Evolutionary conservation across 495 filamentous ascomycete species (phyloP), one percentile per base, ranked within the genome.

Genomic region (Penicillium odoratum): DNA sequence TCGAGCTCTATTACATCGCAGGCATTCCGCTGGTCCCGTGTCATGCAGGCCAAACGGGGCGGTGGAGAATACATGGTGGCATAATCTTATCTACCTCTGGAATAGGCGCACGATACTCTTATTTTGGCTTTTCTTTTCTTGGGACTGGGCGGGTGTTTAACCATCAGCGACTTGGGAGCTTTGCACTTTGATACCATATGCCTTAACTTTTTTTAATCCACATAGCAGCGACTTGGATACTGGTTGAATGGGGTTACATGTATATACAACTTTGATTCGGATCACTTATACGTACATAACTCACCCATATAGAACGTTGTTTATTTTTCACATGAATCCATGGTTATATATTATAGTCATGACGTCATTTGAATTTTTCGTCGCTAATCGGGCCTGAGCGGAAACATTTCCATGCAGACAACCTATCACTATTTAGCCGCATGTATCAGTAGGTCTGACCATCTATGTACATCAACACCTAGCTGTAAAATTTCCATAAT

Each of bases 51-150:
- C 16, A 75, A 77, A 62, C 82, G 87, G 40, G 80, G 83, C 4
- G 90, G 90, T 52, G 90, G 89, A 26, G 91, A 96, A 76, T 94
- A 91, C 75, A 92, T 94, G 72, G 89, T 93, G 72, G 88, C 93
- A 62, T 96, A 59, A 59, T 30, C 3, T 1, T 40, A 3, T n/a
- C 21, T 5, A 25, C 7, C 13, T 28, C 2, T 21, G 21, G 21
- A 28, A 15, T 53, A 26, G 13, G 11, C 30, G 10, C 13, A 44
- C 16, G 29, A 4, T 15, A n/a, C 28, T 54, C 7, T 55, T 28
- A 47, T 50, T 28, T 16, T 56, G 43, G 25, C 15, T 48, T 16
- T 26, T 5, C 26, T 53, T 29, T 30, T 18, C 11, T 51, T 55
- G 44, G 30, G 28, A 40, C 4, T 53, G 48, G 46, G 53, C 34